Percentiles rank a stretch among this genome's conserved stretches.
These are phyloP conservation scores for Inga leiocalycina DNA, from an alignment of 306 rosid species.

Conservation along the genomic window DNA sequence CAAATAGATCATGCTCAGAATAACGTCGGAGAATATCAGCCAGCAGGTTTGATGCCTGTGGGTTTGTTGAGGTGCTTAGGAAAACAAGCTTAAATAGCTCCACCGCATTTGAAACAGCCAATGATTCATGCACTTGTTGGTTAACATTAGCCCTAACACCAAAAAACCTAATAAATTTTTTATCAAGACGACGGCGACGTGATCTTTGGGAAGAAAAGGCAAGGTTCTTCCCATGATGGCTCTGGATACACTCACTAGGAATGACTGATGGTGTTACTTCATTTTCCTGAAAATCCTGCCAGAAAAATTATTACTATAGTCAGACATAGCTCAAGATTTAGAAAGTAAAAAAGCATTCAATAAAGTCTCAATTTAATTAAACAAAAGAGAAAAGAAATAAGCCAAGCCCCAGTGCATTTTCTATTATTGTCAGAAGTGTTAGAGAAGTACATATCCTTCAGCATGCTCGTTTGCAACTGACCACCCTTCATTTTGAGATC, in stretches of 20 bases:
- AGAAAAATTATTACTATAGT: slow-evolving; percentile 30
- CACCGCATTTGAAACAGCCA: slow-evolving; percentile 93
- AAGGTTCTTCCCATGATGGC: slow-evolving; percentile 40
- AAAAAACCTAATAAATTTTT: slow-evolving; percentile 61
- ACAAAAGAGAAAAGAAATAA: slow-evolving; percentile 16
- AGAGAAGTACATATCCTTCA: slow-evolving; percentile 54
- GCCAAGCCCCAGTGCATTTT: slow-evolving; percentile 5
- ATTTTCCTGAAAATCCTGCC: slow-evolving; percentile 61
- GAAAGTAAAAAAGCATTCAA: slow-evolving; percentile 1
- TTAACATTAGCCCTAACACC: slow-evolving; percentile 51
- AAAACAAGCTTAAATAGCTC: slow-evolving; percentile 97
- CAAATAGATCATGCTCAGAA: slow-evolving; percentile 89
- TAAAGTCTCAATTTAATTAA: slow-evolving; percentile 15
- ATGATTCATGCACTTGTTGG: slow-evolving; percentile 69
- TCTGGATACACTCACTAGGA: slow-evolving; percentile 53
- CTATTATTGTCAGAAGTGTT: slow-evolving; percentile 11
- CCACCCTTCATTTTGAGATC: slow-evolving; percentile 55
- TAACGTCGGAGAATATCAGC: slow-evolving; percentile 85
- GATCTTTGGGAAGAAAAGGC: slow-evolving; percentile 49
- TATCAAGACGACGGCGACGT: slow-evolving; percentile 52
- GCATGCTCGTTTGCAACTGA: slow-evolving; percentile 43
- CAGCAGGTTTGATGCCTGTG: slow-evolving; percentile 67
- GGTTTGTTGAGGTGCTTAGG: slow-evolving; percentile 70
- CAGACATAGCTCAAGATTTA: slow-evolving; percentile 26
- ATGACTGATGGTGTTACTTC: slow-evolving; percentile 42